Evolutionary conservation across 768 basidiomycete genomes (phyloP).

Genomic region (Leccinum rimulosum): DNA sequence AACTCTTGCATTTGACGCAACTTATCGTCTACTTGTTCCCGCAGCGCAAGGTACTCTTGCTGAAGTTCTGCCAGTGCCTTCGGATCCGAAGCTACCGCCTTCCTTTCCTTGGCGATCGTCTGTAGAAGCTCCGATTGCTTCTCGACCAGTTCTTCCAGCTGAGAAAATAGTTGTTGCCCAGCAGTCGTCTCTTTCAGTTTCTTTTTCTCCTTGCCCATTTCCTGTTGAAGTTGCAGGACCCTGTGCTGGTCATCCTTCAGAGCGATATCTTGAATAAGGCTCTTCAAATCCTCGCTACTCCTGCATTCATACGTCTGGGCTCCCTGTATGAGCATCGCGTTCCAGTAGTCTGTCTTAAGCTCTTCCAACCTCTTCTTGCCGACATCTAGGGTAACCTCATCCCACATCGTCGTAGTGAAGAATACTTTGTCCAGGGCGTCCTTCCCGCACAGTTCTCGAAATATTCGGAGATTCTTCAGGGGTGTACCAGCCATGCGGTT

Average conservation of each 20-base stretch:
- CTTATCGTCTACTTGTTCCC: background rate
- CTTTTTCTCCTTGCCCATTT: background rate
- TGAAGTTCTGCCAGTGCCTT: background rate
- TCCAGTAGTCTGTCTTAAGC: constrained; percentile 2
- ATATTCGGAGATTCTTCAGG: constrained; percentile 34
- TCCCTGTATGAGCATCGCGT: constrained; percentile 1
- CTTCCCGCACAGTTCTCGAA: constrained; percentile 28
- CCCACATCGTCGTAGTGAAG: constrained; percentile 30
- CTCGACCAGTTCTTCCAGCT: background rate
- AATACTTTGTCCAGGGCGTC: constrained; percentile 32
- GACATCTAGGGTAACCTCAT: too few relatives aligned
- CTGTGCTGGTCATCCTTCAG: background rate
- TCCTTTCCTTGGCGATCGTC: background rate
- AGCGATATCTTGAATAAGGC: background rate
- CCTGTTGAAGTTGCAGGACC: background rate
- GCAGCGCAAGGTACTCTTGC: background rate
- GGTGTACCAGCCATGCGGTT: constrained; percentile 36
- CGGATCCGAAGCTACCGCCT: background rate
- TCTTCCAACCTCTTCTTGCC: constrained; percentile 17
- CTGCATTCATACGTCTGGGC: background rate
- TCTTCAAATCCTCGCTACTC: background rate
- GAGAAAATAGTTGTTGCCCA: background rate
- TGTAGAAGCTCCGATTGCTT: background rate
- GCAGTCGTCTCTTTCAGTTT: background rate
- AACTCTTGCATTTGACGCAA: background rate